Evolutionary conservation across 1,284 basidiomycete species (phyloP), one percentile per base, ranked within the genome.

Genomic region (Ganoderma lucidum): DNA sequence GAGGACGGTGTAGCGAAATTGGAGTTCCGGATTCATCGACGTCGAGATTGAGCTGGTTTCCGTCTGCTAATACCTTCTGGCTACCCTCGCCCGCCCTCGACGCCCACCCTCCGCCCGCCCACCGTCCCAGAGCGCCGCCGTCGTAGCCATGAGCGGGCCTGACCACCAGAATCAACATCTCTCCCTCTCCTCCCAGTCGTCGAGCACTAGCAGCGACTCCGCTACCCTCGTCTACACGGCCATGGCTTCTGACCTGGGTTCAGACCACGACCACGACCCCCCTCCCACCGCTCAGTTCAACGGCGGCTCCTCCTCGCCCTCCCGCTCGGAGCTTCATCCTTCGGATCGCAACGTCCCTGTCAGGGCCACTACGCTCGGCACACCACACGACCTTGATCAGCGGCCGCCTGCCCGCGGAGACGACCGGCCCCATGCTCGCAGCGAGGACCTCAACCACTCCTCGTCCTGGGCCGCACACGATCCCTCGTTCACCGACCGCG

Each of bases 361-460:
- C 45, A 86, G 90, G 80, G 86, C 91, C 6, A 88, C 88, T 56
- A 93, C 91, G 3, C 76, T 86, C 66, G 83, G 85, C 69, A 81
- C 84, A 42, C 76, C 85, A 65, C 78, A 86, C 76, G 88, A 90
- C 78, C 82, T 85, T 69, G 83, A 87, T 80, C 85, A 85, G 73
- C 83, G 82, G 78, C 84, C 82, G 74, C 77, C 69, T 44, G 23
- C 12, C 23, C 77, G 81, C 71, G 74, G 82, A 65, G 81, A 81
- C 78, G 75, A 83, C 75, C 80, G 80, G 66, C 75, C 79, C 59
- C 84, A 90, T 76, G 82, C 89, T 66, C 88, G 84, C 64, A 93
- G 91, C 81, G 91, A 93, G 77, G 91, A 93, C 81, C 82, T 93
- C 66, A 91, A 87, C 77, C 92, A 93, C 78, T 76, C 78, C 23